These are phyloP conservation scores for Alisma plantagoaquatica DNA, from an alignment of 106 monocot genomes.

Conservation along the genomic window DNA sequence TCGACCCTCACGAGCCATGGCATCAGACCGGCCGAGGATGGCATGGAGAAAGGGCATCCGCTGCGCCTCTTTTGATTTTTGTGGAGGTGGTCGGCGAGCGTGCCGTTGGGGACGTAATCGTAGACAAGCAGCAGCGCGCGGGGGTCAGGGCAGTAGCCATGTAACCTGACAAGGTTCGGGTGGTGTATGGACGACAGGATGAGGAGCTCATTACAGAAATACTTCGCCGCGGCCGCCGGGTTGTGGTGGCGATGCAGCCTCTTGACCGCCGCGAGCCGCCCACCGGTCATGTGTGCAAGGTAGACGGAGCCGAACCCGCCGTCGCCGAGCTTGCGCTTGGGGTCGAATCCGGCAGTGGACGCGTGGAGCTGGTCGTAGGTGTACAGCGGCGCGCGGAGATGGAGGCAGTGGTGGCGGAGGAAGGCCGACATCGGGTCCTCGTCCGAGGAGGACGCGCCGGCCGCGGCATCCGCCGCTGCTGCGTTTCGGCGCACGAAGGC, in stretches of 20 bases:
- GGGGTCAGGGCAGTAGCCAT: constrained; percentile 73
- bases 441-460: too few species aligned
- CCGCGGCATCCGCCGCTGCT: not conserved
- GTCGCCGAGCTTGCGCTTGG: constrained; percentile 59
- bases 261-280: constrained; percentile 58
- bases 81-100: constrained; percentile 69
- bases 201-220: constrained; percentile 82
- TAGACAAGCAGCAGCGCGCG: constrained; percentile 65
- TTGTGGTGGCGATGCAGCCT: constrained; percentile 51
- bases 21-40: constrained; percentile 5
- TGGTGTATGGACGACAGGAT: constrained; percentile 71
- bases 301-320: constrained; percentile 75
- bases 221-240: constrained; percentile 17
- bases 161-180: constrained; percentile 73
- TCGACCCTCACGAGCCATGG: constrained; percentile 42
- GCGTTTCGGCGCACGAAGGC: constrained; percentile 18
- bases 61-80: too few species aligned
- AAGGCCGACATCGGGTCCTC: constrained; percentile 19
- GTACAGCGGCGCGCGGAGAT: constrained; percentile 35
- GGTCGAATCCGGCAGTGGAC: constrained; percentile 53
- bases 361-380: constrained; percentile 60
- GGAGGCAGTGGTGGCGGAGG: constrained; percentile 31
- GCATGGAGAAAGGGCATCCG: too few species aligned
- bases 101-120: constrained; percentile 82
- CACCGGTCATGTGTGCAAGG: constrained; percentile 45